Percentiles rank a stretch among this genome's conserved stretches.
Evolutionary conservation across 129 eudicot genomes (phyloP).

Genomic region (Chrysanthemum lavandulifolium): DNA sequence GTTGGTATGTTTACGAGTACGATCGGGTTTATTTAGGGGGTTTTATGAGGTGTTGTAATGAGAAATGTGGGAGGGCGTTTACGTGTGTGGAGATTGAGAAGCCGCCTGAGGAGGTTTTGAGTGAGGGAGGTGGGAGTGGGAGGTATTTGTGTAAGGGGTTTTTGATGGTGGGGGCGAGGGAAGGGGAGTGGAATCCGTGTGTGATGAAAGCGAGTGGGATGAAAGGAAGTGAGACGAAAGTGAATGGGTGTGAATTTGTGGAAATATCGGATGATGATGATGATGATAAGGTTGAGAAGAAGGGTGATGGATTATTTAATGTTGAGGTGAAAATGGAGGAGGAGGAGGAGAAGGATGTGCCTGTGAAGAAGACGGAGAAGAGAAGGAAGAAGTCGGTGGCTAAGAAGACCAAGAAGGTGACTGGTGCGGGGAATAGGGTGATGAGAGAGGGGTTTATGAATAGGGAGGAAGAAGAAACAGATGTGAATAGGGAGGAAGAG

Average conservation of each 20-base stretch:
- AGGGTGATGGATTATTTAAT: not conserved
- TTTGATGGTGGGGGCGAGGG: conserved; percentile 36
- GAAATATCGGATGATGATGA: conserved; percentile 42
- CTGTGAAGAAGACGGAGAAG: conserved; percentile 12
- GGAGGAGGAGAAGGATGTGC: not conserved
- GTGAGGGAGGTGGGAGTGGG: conserved; percentile 22
- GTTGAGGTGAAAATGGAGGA: not conserved
- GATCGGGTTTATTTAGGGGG: conserved; percentile 49
- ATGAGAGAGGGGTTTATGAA: conserved; percentile 27
- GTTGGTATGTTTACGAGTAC: conserved; percentile 61
- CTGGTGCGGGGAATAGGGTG: conserved; percentile 46
- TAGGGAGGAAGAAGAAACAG: conserved; percentile 8
- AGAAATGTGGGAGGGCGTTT: conserved; percentile 51
- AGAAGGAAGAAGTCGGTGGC: conserved; percentile 52
- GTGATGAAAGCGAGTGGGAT: not conserved
- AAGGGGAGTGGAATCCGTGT: conserved; percentile 39
- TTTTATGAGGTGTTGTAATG: conserved; percentile 65
- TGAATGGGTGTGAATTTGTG: conserved; percentile 11
- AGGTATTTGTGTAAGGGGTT: conserved; percentile 47
- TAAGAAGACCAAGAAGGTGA: conserved; percentile 41
- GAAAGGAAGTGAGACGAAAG: conserved; percentile 9
- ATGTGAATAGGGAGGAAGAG: not conserved
- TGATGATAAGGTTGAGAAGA: not conserved
- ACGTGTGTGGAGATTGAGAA: conserved; percentile 43
- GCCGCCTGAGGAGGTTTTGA: conserved; percentile 51